These are phyloP conservation scores for Citrus sp. DNA, from an alignment of 345 rosid genomes.

Conservation along the genomic window DNA sequence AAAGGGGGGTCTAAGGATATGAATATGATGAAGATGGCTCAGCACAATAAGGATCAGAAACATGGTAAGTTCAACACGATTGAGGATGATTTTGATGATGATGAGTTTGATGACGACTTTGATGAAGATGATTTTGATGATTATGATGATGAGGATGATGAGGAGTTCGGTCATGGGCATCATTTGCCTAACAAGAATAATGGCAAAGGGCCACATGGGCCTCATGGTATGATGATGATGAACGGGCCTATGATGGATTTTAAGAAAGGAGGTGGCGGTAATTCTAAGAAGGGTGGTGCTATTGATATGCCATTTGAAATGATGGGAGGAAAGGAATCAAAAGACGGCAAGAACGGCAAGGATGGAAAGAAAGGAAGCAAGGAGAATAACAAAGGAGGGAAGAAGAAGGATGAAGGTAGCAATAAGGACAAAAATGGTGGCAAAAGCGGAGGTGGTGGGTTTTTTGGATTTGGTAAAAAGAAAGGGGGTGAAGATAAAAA, in stretches of 20 bases:
- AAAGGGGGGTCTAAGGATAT: constrained; percentile 47
- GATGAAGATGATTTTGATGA: constrained; percentile 38
- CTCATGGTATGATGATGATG: constrained; percentile 47
- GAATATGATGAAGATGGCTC: constrained; percentile 23
- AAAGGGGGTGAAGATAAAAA: constrained; percentile 40
- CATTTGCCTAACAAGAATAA: constrained; percentile 41
- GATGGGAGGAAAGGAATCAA: constrained; percentile 29
- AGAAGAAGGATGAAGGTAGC: constrained; percentile 13
- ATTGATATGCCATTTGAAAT: constrained; percentile 58
- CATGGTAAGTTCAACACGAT: constrained; percentile 61
- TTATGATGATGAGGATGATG: constrained; percentile 41
- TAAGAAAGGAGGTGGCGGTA: constrained; percentile 29
- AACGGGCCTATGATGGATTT: constrained; percentile 30
- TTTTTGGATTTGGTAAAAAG: constrained; percentile 41
- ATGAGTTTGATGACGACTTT: constrained; percentile 20
- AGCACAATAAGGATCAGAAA: constrained; percentile 57
- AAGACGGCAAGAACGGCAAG: constrained; percentile 22
- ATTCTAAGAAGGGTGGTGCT: constrained; percentile 37
- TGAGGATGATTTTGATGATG: constrained; percentile 45
- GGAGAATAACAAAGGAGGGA: constrained; percentile 10
- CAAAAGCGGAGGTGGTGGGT: constrained; percentile 37
- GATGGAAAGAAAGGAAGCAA: constrained; percentile 32
- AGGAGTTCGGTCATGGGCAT: constrained; percentile 45
- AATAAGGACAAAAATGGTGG: constrained; percentile 39
- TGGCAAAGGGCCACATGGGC: constrained; percentile 22